Conservation (phyloP, 148 eudicot species). For the Cornus florida region DNA sequence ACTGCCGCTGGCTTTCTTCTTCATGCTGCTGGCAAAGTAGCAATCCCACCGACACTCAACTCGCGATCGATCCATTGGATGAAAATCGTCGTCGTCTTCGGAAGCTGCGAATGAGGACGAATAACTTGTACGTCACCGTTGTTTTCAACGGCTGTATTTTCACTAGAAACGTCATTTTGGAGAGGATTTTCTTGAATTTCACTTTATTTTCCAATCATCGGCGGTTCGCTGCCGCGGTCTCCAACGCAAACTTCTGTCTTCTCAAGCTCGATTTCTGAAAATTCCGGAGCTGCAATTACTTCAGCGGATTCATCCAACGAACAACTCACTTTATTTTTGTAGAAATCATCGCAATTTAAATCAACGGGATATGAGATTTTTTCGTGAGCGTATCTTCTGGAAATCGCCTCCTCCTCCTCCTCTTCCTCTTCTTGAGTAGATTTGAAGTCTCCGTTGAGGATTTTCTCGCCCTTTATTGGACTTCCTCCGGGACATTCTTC, state of each 20-base stretch:
- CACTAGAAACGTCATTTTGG: not conserved
- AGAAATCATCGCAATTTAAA: no score
- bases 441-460: not conserved
- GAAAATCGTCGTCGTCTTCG: no score
- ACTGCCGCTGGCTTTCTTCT: constrained; percentile 39
- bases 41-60: no score
- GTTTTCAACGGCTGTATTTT: not conserved
- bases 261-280: constrained; percentile 14
- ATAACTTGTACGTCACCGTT: not conserved
- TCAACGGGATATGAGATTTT: no score
- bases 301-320: not conserved
- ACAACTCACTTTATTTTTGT: not conserved
- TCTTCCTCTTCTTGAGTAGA: not conserved
- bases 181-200: not conserved
- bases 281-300: not conserved
- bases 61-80: no score
- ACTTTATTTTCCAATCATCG: not conserved
- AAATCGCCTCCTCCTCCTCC: no score
- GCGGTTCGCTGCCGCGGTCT: constrained; percentile 1
- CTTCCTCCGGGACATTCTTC: not conserved
- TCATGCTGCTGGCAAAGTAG: no score
- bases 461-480: not conserved
- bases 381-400: not conserved
- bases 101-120: constrained; percentile 49
- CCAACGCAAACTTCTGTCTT: not conserved